Conservation (phyloP, 2,329 filamentous ascomycete genomes). For the Alternaria angustiovoidea region DNA sequence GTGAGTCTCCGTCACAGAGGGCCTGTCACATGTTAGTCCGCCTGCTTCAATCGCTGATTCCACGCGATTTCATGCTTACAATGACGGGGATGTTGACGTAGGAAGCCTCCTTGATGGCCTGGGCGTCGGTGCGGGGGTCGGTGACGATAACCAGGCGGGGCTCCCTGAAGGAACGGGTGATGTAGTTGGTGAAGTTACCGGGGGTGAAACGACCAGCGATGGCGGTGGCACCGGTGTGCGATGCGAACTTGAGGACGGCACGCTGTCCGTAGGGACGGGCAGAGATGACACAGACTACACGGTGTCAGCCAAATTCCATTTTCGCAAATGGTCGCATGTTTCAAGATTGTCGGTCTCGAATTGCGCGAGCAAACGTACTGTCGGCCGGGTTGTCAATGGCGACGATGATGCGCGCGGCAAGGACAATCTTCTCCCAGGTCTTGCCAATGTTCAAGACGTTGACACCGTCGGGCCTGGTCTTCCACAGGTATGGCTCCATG, state of each 20-base stretch:
- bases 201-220: conserved; percentile 99
- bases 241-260: conserved; percentile 99
- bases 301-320: conserved; percentile 22
- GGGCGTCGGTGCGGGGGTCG: conserved; percentile 98
- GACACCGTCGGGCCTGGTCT: conserved; percentile 97
- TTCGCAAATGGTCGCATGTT: conserved; percentile 2
- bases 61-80: conserved; percentile 32
- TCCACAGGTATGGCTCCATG: conserved; percentile 99
- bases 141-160: conserved; percentile 99
- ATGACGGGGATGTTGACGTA: conserved; percentile 99
- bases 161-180: conserved; percentile 99
- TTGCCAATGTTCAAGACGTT: conserved; percentile 99
- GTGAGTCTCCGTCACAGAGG: conserved; percentile 98
- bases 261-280: conserved; percentile 99
- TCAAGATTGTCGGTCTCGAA: conserved; percentile 11
- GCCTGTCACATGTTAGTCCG: conserved; percentile 56
- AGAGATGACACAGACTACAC: conserved; percentile 80
- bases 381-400: conserved; percentile 99
- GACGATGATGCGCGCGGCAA: conserved; percentile 98
- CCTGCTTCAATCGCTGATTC: neutral
- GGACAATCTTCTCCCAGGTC: conserved; percentile 99
- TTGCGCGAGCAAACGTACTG: conserved; percentile 64
- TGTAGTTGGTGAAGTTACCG: conserved; percentile 99
- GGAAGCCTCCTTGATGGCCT: conserved; percentile 99
- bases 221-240: conserved; percentile 96